These are phyloP conservation scores for Zygosaccharomyces lentus DNA, from an alignment of 805 yeast species.

Conservation along the genomic window DNA sequence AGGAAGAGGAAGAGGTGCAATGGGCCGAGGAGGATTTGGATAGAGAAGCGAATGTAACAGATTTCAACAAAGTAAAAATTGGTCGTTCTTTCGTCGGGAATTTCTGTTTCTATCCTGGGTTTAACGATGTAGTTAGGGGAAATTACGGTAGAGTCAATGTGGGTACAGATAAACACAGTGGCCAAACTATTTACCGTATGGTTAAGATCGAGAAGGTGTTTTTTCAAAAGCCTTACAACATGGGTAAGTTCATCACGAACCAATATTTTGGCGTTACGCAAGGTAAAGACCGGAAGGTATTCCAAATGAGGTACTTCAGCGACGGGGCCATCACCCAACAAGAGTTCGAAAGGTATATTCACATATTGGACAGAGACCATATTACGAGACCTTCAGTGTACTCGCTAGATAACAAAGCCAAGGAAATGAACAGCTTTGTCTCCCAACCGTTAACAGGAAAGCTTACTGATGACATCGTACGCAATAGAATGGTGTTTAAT, in stretches of 20 bases:
- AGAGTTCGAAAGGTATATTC: constrained; percentile 69
- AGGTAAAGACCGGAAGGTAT: constrained; percentile 68
- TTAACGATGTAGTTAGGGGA: constrained; percentile 63
- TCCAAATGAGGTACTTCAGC: constrained; percentile 75
- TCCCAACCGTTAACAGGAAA: constrained; percentile 62
- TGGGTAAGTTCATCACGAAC: constrained; percentile 49
- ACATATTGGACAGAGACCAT: constrained; percentile 55
- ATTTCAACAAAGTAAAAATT: constrained; percentile 67
- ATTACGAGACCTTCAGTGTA: constrained; percentile 50
- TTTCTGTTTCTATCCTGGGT: constrained; percentile 77
- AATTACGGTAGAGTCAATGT: constrained; percentile 81
- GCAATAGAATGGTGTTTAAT: constrained; percentile 60
- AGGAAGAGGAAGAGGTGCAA: constrained; percentile 47
- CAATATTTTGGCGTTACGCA: constrained; percentile 71
- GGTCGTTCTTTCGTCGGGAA: constrained; percentile 75
- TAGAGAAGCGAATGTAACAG: constrained; percentile 49
- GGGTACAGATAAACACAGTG: constrained; percentile 60
- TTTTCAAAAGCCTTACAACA: constrained; percentile 46
- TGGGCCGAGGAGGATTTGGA: constrained; percentile 45
- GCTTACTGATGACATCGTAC: constrained; percentile 75
- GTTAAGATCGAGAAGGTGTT: constrained; percentile 71
- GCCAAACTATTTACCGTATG: constrained; percentile 70
- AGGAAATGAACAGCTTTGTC: constrained; percentile 59
- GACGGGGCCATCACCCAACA: constrained; percentile 66
- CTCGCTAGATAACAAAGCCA: constrained; percentile 59